A percentile compares a stretch with the other conserved stretches of the same genome.
These are phyloP conservation scores for Rosa multiflora DNA, from an alignment of 306 rosid genomes.

Conservation along the genomic window DNA sequence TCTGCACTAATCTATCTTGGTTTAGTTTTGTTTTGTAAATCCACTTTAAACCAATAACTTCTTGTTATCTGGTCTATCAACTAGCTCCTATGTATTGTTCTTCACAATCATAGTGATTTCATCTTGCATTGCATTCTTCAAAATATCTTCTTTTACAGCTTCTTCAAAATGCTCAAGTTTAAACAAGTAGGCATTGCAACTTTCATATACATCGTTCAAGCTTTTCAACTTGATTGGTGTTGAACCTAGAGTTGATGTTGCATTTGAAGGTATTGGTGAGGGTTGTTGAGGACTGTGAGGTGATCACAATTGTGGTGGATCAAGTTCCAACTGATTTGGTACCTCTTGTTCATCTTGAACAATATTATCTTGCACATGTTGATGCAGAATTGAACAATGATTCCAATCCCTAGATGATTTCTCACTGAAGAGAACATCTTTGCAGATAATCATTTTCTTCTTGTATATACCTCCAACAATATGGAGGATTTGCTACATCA, in stretches of 20 bases:
- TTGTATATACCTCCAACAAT: too few relatives aligned
- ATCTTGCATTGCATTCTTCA: not conserved
- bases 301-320: too few relatives aligned
- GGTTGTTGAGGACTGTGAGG: too few relatives aligned
- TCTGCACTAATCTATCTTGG: not conserved
- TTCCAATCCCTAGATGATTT: not conserved
- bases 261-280: too few relatives aligned
- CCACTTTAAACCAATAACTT: not conserved
- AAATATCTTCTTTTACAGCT: too few relatives aligned
- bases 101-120: not conserved
- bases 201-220: too few relatives aligned
- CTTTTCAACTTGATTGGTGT: too few relatives aligned
- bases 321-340: too few relatives aligned
- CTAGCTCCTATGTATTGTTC: not conserved
- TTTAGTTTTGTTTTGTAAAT: not conserved
- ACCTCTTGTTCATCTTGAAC: not conserved
- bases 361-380: not conserved
- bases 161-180: too few relatives aligned
- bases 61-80: not conserved
- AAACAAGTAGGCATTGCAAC: too few relatives aligned
- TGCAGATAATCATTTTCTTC: not conserved
- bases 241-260: too few relatives aligned
- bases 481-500: too few relatives aligned
- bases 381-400: not conserved
- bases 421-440: not conserved